Conservation (phyloP, 2,329 filamentous ascomycete genomes). For the Clarireedia monteithiana region DNA sequence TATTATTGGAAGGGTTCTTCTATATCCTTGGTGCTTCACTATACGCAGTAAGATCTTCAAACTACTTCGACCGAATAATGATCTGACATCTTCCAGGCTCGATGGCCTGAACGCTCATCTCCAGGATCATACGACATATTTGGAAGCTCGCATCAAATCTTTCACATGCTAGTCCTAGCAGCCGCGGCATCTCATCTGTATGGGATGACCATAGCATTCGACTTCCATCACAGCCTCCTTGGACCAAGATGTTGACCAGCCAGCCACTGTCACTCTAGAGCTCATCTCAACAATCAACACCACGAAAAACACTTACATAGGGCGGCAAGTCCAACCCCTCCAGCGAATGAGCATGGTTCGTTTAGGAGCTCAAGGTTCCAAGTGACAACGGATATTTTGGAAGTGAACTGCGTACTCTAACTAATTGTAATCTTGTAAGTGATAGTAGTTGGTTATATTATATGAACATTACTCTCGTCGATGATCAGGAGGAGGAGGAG, state of each 20-base stretch:
- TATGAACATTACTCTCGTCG: no score
- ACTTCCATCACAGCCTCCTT: slow-evolving; percentile 61
- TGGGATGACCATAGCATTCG: slow-evolving; percentile 76
- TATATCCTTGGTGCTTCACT: slow-evolving; percentile 82
- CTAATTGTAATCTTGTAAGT: no score
- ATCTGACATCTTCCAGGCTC: slow-evolving; percentile 40
- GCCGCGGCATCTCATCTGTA: slow-evolving; percentile 77
- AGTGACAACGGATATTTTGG: no score
- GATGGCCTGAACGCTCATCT: slow-evolving; percentile 72
- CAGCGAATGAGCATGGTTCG: no score
- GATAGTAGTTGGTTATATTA: no score
- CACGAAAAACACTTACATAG: no score
- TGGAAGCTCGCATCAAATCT: slow-evolving; percentile 93
- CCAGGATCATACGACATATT: slow-evolving; percentile 83
- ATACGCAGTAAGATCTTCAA: slow-evolving; percentile 60
- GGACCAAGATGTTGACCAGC: slow-evolving; percentile 20
- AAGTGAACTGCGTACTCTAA: no score
- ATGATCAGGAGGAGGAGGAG: no score
- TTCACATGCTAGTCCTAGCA: slow-evolving; percentile 80
- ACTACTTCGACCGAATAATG: neutral
- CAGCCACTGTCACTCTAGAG: no score
- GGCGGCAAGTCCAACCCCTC: no score
- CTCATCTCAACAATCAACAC: no score
- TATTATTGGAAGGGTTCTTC: slow-evolving; percentile 69
- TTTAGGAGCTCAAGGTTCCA: no score